Percentiles rank a stretch among this genome's conserved stretches.
These are phyloP conservation scores for Meripilus lineatus DNA, from an alignment of 1,284 basidiomycete species.

Conservation along the genomic window DNA sequence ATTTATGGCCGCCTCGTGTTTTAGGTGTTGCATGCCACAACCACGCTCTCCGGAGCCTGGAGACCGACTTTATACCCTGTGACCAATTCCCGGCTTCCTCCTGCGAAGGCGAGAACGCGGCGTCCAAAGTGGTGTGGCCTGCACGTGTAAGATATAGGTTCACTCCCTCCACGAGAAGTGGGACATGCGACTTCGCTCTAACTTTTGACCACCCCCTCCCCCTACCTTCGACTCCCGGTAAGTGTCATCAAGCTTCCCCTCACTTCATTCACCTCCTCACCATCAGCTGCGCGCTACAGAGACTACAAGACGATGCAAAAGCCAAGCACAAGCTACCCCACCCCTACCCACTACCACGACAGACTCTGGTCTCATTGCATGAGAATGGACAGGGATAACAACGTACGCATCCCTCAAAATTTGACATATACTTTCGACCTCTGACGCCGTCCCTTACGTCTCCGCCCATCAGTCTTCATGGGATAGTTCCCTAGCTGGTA, in stretches of 20 bases:
- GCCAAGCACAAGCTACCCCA: slow-evolving; percentile 18
- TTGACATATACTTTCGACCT: too few species aligned
- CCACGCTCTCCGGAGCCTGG: slow-evolving; percentile 19
- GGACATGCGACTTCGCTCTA: slow-evolving; percentile 14
- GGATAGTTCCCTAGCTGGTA: slow-evolving; percentile 16
- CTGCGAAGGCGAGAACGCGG: too few species aligned
- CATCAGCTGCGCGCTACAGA: too few species aligned
- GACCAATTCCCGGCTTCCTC: too few species aligned
- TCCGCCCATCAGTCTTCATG: slow-evolving; percentile 17
- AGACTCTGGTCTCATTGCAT: slow-evolving; percentile 23
- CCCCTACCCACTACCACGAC: slow-evolving; percentile 11
- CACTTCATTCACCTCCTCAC: too few species aligned
- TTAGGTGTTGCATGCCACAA: slow-evolving; percentile 22
- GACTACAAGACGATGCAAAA: too few species aligned
- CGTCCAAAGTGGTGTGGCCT: not conserved
- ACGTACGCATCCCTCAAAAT: slow-evolving; percentile 17
- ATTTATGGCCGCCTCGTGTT: slow-evolving; percentile 20
- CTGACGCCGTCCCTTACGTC: slow-evolving; percentile 3
- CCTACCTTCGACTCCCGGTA: slow-evolving; percentile 16
- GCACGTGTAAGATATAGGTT: slow-evolving; percentile 6
- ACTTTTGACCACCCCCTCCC: slow-evolving; percentile 15
- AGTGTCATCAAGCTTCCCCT: slow-evolving; percentile 13
- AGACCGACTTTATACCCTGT: too few species aligned
- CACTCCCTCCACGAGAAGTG: slow-evolving; percentile 1
- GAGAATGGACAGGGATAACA: slow-evolving; percentile 17